A percentile compares a stretch with the other conserved stretches of the same genome.
Conservation (phyloP, 2,329 filamentous ascomycete genomes). For the Aaosphaeria arxii region DNA sequence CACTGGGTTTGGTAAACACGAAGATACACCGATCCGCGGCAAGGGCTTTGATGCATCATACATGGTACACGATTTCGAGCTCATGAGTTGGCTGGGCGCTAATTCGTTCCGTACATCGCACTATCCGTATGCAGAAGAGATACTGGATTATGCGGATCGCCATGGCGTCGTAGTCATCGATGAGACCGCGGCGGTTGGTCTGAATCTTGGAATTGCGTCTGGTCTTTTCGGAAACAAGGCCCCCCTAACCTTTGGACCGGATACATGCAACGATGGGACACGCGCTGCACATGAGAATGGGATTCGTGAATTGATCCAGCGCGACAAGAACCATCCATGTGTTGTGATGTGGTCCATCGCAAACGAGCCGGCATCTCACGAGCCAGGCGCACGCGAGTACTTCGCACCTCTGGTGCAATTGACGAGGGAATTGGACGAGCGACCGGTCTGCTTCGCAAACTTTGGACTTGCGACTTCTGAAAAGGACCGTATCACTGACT, state of each 20-base stretch:
- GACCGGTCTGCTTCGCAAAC: constrained; percentile 9
- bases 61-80: constrained; percentile 10
- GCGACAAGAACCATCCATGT: constrained; percentile 8
- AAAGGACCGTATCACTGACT: constrained; percentile 5
- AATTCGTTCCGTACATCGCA: constrained; percentile 10
- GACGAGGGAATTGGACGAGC: constrained; percentile 3
- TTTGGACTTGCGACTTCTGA: constrained; percentile 5
- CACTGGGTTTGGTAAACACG: constrained; percentile 10
- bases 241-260: neutral
- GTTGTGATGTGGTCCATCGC: constrained; percentile 8
- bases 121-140: constrained; percentile 9
- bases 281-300: constrained; percentile 1
- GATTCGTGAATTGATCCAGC: constrained; percentile 6
- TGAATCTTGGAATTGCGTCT: constrained; percentile 5
- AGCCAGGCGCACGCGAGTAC: constrained; percentile 8
- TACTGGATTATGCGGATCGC: constrained; percentile 10
- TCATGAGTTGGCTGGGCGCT: constrained; percentile 8
- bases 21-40: constrained; percentile 8
- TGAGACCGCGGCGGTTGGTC: constrained; percentile 6
- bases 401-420: constrained; percentile 5
- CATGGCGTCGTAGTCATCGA: constrained; percentile 10
- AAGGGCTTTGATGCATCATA: constrained; percentile 9
- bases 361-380: constrained; percentile 10
- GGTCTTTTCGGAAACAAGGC: constrained; percentile 1
- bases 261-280: constrained; percentile 3